These are phyloP conservation scores for Penicillium sp. DNA, from an alignment of 2,329 filamentous ascomycete species.

Conservation along the genomic window DNA sequence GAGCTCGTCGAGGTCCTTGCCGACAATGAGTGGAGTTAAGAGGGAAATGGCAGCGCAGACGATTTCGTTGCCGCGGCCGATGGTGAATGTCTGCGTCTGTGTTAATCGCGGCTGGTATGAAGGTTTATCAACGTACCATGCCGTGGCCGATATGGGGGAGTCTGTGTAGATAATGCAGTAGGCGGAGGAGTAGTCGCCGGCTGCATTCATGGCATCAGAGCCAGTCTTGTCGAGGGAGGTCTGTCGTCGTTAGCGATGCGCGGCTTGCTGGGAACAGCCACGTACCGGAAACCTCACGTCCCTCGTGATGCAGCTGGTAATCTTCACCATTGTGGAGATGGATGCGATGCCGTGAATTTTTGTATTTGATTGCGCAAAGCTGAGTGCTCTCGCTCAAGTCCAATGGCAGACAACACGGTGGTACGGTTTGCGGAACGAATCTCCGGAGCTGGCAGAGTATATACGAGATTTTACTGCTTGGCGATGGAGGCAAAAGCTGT, in stretches of 20 bases:
- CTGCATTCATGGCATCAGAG: slow-evolving; percentile 93
- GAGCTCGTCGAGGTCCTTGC: slow-evolving; percentile 69
- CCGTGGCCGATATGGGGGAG: slow-evolving; percentile 45
- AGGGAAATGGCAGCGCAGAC: slow-evolving; percentile 79
- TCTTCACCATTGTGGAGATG: slow-evolving; percentile 51
- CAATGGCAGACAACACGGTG: slow-evolving; percentile 1
- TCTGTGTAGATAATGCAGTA: slow-evolving; percentile 89
- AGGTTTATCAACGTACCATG: slow-evolving; percentile 31
- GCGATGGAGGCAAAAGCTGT: not conserved
- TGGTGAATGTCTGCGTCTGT: slow-evolving; percentile 42
- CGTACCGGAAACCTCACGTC: slow-evolving; percentile 67
- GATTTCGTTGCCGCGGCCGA: slow-evolving; percentile 76
- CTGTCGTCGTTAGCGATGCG: slow-evolving; percentile 26
- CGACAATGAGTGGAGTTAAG: slow-evolving; percentile 69
- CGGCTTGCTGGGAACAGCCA: too few species aligned
- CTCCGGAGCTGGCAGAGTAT: not conserved
- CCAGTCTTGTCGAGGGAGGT: slow-evolving; percentile 97
- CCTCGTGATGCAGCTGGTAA: slow-evolving; percentile 65
- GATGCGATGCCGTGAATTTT: not conserved
- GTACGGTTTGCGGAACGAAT: slow-evolving; percentile 2
- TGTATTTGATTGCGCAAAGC: slow-evolving; percentile 8
- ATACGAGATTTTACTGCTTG: not conserved
- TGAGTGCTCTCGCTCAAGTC: not conserved
- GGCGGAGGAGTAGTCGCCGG: slow-evolving; percentile 87
- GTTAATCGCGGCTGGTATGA: not conserved